These are phyloP conservation scores for Dactylis glomerata DNA, from an alignment of 176 grass and related monocot genomes.

Conservation along the genomic window DNA sequence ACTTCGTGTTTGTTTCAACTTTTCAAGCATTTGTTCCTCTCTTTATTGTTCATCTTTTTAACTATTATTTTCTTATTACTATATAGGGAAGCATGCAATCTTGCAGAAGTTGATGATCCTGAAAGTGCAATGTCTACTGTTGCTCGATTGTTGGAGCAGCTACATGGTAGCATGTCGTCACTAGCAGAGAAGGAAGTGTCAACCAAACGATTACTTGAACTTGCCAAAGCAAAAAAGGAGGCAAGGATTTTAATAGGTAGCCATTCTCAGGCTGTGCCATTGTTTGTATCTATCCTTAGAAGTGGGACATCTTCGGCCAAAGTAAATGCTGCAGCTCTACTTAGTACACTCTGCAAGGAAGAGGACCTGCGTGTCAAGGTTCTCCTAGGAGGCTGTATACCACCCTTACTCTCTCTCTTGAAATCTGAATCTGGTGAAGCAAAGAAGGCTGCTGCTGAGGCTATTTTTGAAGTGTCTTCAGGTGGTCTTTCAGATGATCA, in stretches of 20 bases:
- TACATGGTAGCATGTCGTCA: slow-evolving; percentile 74
- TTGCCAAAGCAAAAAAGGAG: slow-evolving; percentile 70
- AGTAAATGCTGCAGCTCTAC: slow-evolving; percentile 70
- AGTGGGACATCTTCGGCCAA: slow-evolving; percentile 66
- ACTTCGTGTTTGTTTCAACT: slow-evolving; percentile 15
- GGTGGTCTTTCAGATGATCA: slow-evolving; percentile 88
- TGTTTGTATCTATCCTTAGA: slow-evolving; percentile 89
- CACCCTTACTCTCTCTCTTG: slow-evolving; percentile 81
- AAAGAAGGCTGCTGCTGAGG: slow-evolving; percentile 86
- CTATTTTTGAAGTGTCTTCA: slow-evolving; percentile 89
- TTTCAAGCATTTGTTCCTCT: slow-evolving; percentile 1
- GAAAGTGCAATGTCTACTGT: slow-evolving; percentile 65
- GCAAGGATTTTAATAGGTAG: slow-evolving; percentile 76
- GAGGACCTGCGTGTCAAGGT: slow-evolving; percentile 81
- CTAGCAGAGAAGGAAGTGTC: slow-evolving; percentile 62
- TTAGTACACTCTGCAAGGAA: slow-evolving; percentile 89
- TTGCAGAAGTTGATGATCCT: slow-evolving; percentile 78
- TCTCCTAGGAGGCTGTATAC: slow-evolving; percentile 91
- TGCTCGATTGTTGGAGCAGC: slow-evolving; percentile 80
- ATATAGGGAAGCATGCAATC: slow-evolving; percentile 62
- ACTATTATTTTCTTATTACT: background rate
- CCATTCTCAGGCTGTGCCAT: slow-evolving; percentile 90
- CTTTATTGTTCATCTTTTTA: slow-evolving; percentile 3
- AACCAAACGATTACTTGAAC: slow-evolving; percentile 63
- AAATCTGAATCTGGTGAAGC: slow-evolving; percentile 75